Conservation (phyloP, 495 filamentous ascomycete genomes). For the Penicillium macrosclerotiorum region DNA sequence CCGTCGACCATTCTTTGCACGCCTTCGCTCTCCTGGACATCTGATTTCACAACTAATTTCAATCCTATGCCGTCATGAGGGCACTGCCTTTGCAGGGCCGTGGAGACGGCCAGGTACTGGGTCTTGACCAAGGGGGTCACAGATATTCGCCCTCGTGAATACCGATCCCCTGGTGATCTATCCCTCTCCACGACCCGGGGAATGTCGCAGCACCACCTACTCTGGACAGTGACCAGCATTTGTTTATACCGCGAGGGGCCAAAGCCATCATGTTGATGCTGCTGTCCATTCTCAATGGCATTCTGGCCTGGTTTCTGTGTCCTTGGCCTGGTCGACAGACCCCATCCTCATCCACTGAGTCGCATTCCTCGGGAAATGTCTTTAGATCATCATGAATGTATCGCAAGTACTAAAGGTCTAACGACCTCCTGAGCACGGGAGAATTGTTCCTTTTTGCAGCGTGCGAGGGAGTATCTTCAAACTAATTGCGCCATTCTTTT, state of each 20-base stretch:
- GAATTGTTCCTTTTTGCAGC: neutral
- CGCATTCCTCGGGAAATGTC: slow-evolving; percentile 19
- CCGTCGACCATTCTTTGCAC: too few relatives aligned
- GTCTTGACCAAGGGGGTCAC: neutral
- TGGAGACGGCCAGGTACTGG: neutral
- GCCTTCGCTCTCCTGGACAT: too few relatives aligned
- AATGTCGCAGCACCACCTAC: slow-evolving; percentile 21
- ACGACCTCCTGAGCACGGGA: slow-evolving; percentile 8
- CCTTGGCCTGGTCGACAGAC: slow-evolving; percentile 1
- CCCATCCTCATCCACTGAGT: too few relatives aligned
- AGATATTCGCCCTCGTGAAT: slow-evolving; percentile 14
- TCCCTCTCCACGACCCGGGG: slow-evolving; percentile 6
- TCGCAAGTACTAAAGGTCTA: slow-evolving; percentile 26
- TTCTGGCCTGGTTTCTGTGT: slow-evolving; percentile 13
- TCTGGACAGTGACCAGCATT: neutral
- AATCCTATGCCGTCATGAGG: slow-evolving; percentile 8
- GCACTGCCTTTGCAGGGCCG: neutral
- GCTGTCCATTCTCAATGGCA: slow-evolving; percentile 25
- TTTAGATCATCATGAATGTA: slow-evolving; percentile 20
- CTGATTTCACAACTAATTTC: too few relatives aligned
- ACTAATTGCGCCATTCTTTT: slow-evolving; percentile 26
- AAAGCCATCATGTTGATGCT: neutral
- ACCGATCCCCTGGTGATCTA: slow-evolving; percentile 13
- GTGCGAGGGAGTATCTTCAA: slow-evolving; percentile 6
- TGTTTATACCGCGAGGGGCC: slow-evolving; percentile 15